phyloP scores from a whole-genome alignment of 805 yeast genomes.

The Alloascoidea hylecoeti region DNA sequence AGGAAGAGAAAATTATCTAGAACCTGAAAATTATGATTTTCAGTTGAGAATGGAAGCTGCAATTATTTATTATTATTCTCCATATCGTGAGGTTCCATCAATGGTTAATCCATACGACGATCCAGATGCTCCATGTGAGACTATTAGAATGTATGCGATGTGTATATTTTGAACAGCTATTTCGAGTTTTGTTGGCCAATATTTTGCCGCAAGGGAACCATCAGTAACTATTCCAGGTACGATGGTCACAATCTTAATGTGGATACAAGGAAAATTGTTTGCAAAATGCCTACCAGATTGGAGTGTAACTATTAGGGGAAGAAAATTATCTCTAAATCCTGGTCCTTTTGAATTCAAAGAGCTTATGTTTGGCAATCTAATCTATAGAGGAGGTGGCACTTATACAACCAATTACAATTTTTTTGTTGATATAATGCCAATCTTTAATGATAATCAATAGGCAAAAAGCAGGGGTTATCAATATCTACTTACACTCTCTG shows the following conservation, averaged over 20 bases:
- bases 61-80: slow-evolving; percentile 21
- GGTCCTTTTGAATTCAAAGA: slow-evolving; percentile 42
- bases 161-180: not conserved
- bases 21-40: not conserved
- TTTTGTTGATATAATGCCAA: not conserved
- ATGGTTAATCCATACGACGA: slow-evolving; percentile 25
- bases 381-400: slow-evolving; percentile 11
- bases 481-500: slow-evolving; percentile 16
- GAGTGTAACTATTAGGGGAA: slow-evolving; percentile 15
- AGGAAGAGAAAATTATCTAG: not conserved
- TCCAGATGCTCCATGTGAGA: slow-evolving; percentile 14
- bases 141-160: not conserved
- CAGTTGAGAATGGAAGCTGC: slow-evolving; percentile 28
- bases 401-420: not conserved
- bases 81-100: slow-evolving; percentile 27
- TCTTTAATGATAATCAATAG: slow-evolving; percentile 6
- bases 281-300: not conserved
- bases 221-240: not conserved
- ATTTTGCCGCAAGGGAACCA: not conserved
- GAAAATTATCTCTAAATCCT: slow-evolving; percentile 28
- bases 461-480: slow-evolving; percentile 6
- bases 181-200: not conserved
- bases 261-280: not conserved
- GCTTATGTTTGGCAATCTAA: slow-evolving; percentile 36
- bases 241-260: not conserved